Percentiles rank a stretch among this genome's conserved stretches.
Evolutionary conservation across 164 flowering plant genomes (phyloP).

Genomic region (Euptelea pleiosperma): DNA sequence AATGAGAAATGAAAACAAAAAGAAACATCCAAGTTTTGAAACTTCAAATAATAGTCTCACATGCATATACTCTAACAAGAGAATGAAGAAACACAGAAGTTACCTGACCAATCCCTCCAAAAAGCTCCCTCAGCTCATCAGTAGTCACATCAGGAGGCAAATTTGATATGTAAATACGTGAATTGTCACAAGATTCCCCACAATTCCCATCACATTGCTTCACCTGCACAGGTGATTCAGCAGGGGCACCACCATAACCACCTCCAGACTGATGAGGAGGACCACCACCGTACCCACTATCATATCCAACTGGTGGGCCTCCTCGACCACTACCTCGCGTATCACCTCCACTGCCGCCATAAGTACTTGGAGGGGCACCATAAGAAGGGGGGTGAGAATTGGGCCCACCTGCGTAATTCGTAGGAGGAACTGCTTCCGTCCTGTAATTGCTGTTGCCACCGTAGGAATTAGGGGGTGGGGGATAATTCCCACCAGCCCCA

Average conservation of each 20-base stretch:
- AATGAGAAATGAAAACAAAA: no score
- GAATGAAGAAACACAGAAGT: slow-evolving; percentile 8
- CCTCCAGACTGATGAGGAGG: slow-evolving; percentile 42
- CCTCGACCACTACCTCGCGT: slow-evolving; percentile 41
- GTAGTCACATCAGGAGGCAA: slow-evolving; percentile 87
- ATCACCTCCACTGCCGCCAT: slow-evolving; percentile 46
- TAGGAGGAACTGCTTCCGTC: slow-evolving; percentile 71
- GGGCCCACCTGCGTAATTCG: slow-evolving; percentile 70
- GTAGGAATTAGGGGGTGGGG: slow-evolving; percentile 48
- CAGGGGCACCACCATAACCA: slow-evolving; percentile 42
- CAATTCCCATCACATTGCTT: slow-evolving; percentile 95
- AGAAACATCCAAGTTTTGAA: no score
- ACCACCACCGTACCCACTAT: slow-evolving; percentile 57
- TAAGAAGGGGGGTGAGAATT: slow-evolving; percentile 76
- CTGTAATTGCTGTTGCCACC: slow-evolving; percentile 54
- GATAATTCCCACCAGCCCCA: slow-evolving; percentile 47
- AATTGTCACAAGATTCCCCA: slow-evolving; percentile 79
- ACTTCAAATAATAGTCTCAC: no score
- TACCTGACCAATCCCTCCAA: slow-evolving; percentile 99
- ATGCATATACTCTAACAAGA: no score
- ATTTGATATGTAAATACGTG: slow-evolving; percentile 93
- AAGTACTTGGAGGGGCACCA: slow-evolving; percentile 58
- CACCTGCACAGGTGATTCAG: slow-evolving; percentile 49
- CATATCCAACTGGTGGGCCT: slow-evolving; percentile 37
- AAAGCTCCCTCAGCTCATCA: slow-evolving; percentile 84